Evolutionary conservation across 2,329 filamentous ascomycete genomes (phyloP).

Genomic region (Triangularia setosa): DNA sequence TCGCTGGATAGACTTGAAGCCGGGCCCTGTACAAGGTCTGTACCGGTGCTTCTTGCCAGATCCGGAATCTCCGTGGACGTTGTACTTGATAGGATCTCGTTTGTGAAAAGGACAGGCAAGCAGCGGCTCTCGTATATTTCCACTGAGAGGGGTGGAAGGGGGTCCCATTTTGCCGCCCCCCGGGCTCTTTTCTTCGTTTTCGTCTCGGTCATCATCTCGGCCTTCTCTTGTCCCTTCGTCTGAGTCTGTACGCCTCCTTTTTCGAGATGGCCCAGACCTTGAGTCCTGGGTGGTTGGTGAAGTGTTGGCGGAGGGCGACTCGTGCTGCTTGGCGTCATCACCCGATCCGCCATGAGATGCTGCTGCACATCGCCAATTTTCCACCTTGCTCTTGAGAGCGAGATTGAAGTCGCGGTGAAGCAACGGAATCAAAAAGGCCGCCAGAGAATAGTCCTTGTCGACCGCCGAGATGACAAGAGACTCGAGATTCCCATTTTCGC

Average conservation of each 20-base stretch:
- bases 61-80: conserved; percentile 21
- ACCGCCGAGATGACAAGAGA: conserved; percentile 25
- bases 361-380: conserved; percentile 24
- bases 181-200: conserved; percentile 16
- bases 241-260: conserved; percentile 20
- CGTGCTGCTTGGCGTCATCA: conserved; percentile 7
- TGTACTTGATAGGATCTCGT: conserved; percentile 26
- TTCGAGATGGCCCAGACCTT: conserved; percentile 8
- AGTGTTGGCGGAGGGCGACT: conserved; percentile 2
- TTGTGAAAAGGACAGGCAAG: conserved; percentile 30
- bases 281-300: conserved; percentile 12
- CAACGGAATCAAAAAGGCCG: conserved; percentile 25
- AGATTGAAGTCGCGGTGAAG: conserved; percentile 23
- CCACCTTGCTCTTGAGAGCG: conserved; percentile 23
- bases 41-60: conserved; percentile 24
- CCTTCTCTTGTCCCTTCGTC: conserved; percentile 15
- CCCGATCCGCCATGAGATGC: conserved; percentile 1
- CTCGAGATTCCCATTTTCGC: conserved; percentile 26
- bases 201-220: conserved; percentile 20
- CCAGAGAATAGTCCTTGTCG: conserved; percentile 25
- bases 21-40: conserved; percentile 28
- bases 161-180: conserved; percentile 6
- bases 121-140: conserved; percentile 6
- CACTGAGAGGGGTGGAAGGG: conserved; percentile 4
- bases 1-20: conserved; percentile 29